Conservation (phyloP, 495 filamentous ascomycete genomes). For the Aspergillus sclerotiicarbonarius region DNA sequence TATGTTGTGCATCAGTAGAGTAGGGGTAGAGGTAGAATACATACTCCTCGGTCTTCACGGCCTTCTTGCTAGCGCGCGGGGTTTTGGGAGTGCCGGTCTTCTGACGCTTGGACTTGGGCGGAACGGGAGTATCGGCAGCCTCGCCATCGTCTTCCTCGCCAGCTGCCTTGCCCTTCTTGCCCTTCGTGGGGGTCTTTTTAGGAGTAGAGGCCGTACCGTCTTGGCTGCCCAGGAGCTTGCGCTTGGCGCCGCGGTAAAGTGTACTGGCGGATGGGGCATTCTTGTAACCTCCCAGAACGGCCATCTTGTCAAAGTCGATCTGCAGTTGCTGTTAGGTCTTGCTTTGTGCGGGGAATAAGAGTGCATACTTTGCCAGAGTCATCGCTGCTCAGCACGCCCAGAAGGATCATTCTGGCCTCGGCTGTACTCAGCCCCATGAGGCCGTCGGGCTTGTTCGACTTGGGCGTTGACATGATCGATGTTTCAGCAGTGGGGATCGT, state of each 20-base stretch:
- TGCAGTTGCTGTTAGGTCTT: conserved; percentile 11
- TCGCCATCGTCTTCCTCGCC: neutral
- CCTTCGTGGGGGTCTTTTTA: conserved; percentile 21
- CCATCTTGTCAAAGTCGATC: conserved; percentile 41
- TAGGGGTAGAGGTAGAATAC: neutral
- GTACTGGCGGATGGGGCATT: conserved; percentile 31
- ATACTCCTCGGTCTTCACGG: conserved; percentile 12
- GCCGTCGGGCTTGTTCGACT: conserved; percentile 17
- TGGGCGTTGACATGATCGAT: conserved; percentile 15
- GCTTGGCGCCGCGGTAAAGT: conserved; percentile 25
- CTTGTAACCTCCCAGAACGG: conserved; percentile 32
- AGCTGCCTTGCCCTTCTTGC: conserved; percentile 17
- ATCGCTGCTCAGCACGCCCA: conserved; percentile 21
- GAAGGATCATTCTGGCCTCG: conserved; percentile 25
- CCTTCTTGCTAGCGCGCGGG: neutral
- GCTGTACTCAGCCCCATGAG: conserved; percentile 17
- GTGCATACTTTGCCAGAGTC: conserved; percentile 21
- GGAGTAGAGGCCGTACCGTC: neutral
- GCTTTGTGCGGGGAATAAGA: neutral
- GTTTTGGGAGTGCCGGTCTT: neutral
- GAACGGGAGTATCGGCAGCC: neutral
- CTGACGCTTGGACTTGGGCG: conserved; percentile 1
- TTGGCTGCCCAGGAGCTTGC: conserved; percentile 19
- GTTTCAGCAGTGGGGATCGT: neutral
- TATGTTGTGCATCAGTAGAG: neutral